These are phyloP conservation scores for Diaporthe sp. DNA, from an alignment of 2,329 filamentous ascomycete genomes.

Conservation along the genomic window DNA sequence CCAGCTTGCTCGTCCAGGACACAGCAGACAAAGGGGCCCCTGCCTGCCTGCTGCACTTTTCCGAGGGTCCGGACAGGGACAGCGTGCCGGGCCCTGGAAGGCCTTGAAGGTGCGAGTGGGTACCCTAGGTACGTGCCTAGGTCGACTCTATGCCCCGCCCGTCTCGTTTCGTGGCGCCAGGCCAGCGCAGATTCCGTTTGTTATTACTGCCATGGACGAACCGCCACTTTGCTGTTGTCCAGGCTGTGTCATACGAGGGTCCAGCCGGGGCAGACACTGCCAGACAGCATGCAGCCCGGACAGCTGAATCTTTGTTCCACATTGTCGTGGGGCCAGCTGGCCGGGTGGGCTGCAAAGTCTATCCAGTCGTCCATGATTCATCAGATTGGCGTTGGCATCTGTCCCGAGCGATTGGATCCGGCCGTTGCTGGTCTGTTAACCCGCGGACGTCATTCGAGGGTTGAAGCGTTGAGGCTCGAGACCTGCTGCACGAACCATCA, in stretches of 20 bases:
- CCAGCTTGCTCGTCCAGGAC: neutral
- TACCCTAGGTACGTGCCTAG: too few relatives aligned
- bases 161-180: too few relatives aligned
- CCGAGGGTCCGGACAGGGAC: conserved; percentile 20
- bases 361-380: conserved; percentile 26
- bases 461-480: conserved; percentile 4
- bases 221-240: neutral
- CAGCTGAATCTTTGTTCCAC: conserved; percentile 5
- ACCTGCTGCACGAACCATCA: neutral
- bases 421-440: conserved; percentile 9
- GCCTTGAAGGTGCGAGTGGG: neutral
- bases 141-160: neutral
- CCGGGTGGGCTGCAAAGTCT: conserved; percentile 16
- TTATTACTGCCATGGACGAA: neutral
- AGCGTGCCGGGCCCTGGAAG: neutral
- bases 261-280: neutral
- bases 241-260: neutral
- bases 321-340: neutral
- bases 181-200: neutral
- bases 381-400: conserved; percentile 24
- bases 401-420: conserved; percentile 29
- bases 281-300: too few relatives aligned
- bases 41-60: neutral
- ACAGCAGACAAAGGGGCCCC: neutral
- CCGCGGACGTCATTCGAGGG: conserved; percentile 3